Evolutionary conservation across 176 grass and related monocot genomes (phyloP).

Genomic region (Avena atlantica): DNA sequence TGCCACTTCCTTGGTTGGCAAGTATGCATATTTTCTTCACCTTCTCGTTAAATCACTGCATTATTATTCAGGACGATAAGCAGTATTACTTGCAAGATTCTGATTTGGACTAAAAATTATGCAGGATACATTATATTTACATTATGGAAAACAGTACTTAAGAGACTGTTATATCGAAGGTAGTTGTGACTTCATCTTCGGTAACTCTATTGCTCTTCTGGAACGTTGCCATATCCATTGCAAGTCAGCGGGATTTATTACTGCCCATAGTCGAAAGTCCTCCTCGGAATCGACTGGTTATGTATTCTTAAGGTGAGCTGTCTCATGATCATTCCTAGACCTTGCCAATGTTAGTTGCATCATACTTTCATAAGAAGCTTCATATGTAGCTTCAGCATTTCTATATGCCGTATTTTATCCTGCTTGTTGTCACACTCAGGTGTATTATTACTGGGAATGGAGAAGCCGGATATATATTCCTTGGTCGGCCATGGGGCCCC

Average conservation of each 20-base stretch:
- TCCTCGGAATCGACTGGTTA: conserved; percentile 91
- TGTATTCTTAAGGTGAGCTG: conserved; percentile 83
- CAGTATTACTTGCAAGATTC: conserved; percentile 8
- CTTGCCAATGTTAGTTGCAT: background rate
- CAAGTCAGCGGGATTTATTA: conserved; percentile 85
- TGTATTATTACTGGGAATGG: conserved; percentile 93
- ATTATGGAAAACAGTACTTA: conserved; percentile 94
- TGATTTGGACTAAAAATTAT: conserved; percentile 27
- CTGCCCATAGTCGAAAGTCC: conserved; percentile 97
- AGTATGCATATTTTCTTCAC: conserved; percentile 41
- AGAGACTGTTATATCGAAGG: conserved; percentile 98
- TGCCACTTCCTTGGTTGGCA: conserved; percentile 99
- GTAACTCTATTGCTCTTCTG: conserved; percentile 86
- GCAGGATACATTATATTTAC: conserved; percentile 96
- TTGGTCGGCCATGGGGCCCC: conserved; percentile 96
- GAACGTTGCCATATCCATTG: conserved; percentile 99
- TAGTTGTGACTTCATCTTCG: conserved; percentile 95
- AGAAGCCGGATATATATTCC: conserved; percentile 72
- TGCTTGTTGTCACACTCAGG: conserved; percentile 52
- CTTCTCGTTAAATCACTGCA: conserved; percentile 15
- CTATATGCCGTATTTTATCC: background rate
- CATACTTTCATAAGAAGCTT: background rate
- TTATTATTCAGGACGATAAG: background rate
- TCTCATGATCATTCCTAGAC: background rate
- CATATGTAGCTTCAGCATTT: conserved; percentile 37